A percentile compares a stretch with the other conserved stretches of the same genome.
phyloP scores from a whole-genome alignment of 352 stramenopile species.

The Phytophthora constricta region DNA sequence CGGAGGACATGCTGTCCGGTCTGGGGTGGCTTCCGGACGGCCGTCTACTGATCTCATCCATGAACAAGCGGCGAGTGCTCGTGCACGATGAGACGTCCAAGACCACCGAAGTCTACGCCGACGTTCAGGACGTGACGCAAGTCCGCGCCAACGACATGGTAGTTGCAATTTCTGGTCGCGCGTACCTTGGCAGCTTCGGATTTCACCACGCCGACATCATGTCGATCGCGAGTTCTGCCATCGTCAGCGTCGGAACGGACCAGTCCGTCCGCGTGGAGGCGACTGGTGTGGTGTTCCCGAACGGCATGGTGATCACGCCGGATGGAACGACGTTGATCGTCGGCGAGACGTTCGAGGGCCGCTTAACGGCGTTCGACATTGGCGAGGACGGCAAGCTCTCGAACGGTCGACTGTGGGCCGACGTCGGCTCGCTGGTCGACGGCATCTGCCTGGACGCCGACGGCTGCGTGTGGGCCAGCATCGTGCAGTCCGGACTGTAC shows the following conservation, averaged over 20 bases:
- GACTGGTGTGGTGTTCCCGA: constrained; percentile 72
- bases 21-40: constrained; percentile 71
- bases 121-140: constrained; percentile 57
- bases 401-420: constrained; percentile 61
- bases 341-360: constrained; percentile 61
- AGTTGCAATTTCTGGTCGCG: constrained; percentile 43
- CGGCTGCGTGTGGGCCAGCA: constrained; percentile 66
- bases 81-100: constrained; percentile 42
- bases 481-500: constrained; percentile 63
- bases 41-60: constrained; percentile 61
- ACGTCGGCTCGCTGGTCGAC: constrained; percentile 54
- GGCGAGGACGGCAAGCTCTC: constrained; percentile 48
- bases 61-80: constrained; percentile 57
- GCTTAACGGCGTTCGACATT: constrained; percentile 74
- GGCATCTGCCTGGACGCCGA: constrained; percentile 74
- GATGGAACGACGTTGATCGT: constrained; percentile 79
- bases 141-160: constrained; percentile 73
- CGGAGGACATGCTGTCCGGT: constrained; percentile 57
- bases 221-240: constrained; percentile 51
- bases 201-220: constrained; percentile 51
- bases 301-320: constrained; percentile 71
- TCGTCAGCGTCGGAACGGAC: constrained; percentile 65
- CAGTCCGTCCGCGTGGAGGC: constrained; percentile 54
- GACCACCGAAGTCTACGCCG: constrained; percentile 50
- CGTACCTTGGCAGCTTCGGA: constrained; percentile 73